These are phyloP conservation scores for Colletotrichum navitas DNA, from an alignment of 2,329 filamentous ascomycete genomes.

Conservation along the genomic window DNA sequence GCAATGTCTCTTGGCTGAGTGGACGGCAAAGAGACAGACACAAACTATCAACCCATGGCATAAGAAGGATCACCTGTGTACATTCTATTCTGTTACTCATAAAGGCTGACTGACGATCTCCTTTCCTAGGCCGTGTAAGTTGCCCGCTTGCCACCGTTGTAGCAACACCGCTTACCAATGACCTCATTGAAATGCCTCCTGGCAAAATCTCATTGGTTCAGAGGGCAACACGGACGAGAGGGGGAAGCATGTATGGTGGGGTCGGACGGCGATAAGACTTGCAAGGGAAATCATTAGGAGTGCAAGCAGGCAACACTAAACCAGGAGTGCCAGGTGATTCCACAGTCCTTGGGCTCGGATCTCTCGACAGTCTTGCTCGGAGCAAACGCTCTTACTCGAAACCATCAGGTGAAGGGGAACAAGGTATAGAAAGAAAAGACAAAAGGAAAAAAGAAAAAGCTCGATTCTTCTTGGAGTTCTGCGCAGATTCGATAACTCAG, in stretches of 20 bases:
- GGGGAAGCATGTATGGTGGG: constrained; percentile 13
- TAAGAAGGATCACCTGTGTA: not conserved
- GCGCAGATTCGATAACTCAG: not conserved
- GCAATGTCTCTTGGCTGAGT: too few relatives aligned
- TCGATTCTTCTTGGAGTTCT: constrained; percentile 1
- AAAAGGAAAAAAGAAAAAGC: not conserved
- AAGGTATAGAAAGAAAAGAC: not conserved
- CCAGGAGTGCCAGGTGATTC: not conserved
- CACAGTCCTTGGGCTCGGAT: not conserved
- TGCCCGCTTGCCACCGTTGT: not conserved
- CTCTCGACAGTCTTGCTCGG: not conserved
- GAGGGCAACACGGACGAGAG: constrained; percentile 9
- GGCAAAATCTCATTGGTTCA: not conserved
- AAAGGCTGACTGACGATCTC: not conserved
- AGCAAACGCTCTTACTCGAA: constrained; percentile 17
- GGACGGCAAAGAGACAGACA: not conserved
- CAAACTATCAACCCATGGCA: not conserved
- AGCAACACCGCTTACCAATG: constrained; percentile 6
- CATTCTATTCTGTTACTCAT: not conserved
- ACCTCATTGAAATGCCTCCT: constrained; percentile 11
- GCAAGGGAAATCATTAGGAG: not conserved
- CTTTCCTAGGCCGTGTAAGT: not conserved
- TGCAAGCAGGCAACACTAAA: not conserved
- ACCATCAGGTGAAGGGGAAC: constrained; percentile 1
- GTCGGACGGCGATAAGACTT: constrained; percentile 29